Conservation (phyloP, 164 flowering plant species). For the Dillenia suffruticosa region DNA sequence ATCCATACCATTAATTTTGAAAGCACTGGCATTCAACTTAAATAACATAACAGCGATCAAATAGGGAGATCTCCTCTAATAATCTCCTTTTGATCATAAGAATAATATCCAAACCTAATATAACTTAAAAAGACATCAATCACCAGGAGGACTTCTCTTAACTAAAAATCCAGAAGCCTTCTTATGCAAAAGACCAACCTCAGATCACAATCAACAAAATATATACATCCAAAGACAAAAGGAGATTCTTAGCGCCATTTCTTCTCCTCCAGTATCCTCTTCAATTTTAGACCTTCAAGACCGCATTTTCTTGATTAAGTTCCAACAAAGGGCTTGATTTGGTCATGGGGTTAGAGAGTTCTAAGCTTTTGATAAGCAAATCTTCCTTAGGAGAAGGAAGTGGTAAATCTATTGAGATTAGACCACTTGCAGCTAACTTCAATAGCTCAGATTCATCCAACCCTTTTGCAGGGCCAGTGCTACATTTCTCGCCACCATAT, state of each 20-base stretch:
- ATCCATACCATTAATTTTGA: too few species aligned
- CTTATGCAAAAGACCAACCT: slow-evolving; percentile 1
- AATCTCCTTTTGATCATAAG: too few species aligned
- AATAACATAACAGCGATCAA: too few species aligned
- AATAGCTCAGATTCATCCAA: slow-evolving; percentile 61
- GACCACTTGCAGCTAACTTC: slow-evolving; percentile 41
- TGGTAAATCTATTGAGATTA: slow-evolving; percentile 28
- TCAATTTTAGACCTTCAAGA: slow-evolving; percentile 7
- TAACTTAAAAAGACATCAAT: too few species aligned
- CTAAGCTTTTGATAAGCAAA: slow-evolving; percentile 16
- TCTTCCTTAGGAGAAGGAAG: slow-evolving; percentile 17
- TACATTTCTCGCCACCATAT: slow-evolving; percentile 45
- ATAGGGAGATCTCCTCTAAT: too few species aligned
- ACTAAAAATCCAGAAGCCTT: slow-evolving; percentile 8
- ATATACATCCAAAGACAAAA: neutral
- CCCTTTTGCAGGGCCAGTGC: slow-evolving; percentile 70
- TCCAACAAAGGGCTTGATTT: neutral
- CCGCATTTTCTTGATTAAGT: slow-evolving; percentile 9
- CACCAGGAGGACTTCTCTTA: slow-evolving; percentile 1
- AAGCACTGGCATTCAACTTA: too few species aligned
- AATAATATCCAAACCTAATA: too few species aligned
- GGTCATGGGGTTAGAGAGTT: slow-evolving; percentile 11
- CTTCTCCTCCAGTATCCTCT: neutral
- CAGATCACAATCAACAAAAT: neutral
- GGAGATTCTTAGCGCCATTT: slow-evolving; percentile 1